A percentile compares a stretch with the other conserved stretches of the same genome.
These are phyloP conservation scores for Ogataea minuta DNA, from an alignment of 805 yeast genomes.

Conservation along the genomic window DNA sequence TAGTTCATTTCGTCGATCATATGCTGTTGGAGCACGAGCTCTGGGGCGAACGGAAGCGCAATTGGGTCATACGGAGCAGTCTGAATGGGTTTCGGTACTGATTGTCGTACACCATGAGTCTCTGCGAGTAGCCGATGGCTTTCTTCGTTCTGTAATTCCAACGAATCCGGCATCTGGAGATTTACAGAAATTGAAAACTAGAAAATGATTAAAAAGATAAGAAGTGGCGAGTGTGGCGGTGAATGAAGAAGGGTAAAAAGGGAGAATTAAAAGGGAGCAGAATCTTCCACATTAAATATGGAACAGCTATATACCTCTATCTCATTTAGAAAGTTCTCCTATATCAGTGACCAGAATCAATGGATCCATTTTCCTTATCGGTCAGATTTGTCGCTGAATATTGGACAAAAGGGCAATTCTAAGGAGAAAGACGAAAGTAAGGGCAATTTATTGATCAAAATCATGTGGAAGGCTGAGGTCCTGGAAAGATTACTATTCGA, in stretches of 20 bases:
- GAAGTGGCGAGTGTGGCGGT: constrained; percentile 3
- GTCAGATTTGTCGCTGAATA: constrained; percentile 22
- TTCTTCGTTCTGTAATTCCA: neutral
- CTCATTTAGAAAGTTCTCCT: constrained; percentile 24
- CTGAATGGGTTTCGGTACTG: neutral
- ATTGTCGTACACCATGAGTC: neutral
- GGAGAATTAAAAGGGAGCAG: neutral
- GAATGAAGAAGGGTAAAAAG: neutral
- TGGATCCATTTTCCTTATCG: constrained; percentile 29
- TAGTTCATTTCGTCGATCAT: constrained; percentile 25
- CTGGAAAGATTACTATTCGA: constrained; percentile 25
- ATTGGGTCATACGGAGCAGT: neutral
- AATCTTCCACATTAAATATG: constrained; percentile 1
- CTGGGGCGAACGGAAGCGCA: constrained; percentile 8
- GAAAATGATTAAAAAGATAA: constrained; percentile 5
- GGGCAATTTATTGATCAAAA: constrained; percentile 15
- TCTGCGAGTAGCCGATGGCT: neutral
- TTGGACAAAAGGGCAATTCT: constrained; percentile 8
- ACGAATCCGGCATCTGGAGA: neutral
- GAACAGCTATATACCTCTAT: constrained; percentile 10
- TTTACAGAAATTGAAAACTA: too few species aligned
- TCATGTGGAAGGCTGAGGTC: constrained; percentile 25
- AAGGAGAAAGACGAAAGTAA: constrained; percentile 1
- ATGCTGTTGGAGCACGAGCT: constrained; percentile 14
- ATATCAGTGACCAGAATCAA: constrained; percentile 14